phyloP scores from a whole-genome alignment of 495 filamentous ascomycete genomes.

The Acidomyces sp. region DNA sequence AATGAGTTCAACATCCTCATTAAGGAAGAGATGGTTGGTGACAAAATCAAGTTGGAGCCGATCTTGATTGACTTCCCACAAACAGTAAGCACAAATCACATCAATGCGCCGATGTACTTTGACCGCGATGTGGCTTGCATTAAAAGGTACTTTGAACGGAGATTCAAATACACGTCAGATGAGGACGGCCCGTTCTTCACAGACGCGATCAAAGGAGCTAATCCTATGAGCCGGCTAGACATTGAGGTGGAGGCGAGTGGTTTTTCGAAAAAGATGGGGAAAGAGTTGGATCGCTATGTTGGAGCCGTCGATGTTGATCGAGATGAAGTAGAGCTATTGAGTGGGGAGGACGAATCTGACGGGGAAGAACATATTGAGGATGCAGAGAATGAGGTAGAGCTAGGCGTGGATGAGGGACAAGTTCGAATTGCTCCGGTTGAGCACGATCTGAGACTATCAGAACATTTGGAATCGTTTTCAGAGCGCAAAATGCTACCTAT shows the following conservation, averaged over 20 bases:
- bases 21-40: slow-evolving; percentile 41
- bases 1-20: slow-evolving; percentile 99
- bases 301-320: slow-evolving; percentile 48
- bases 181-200: slow-evolving; percentile 71
- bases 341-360: slow-evolving; percentile 19
- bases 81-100: slow-evolving; percentile 91
- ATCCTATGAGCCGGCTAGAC: slow-evolving; percentile 58
- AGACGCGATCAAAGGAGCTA: slow-evolving; percentile 62
- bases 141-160: slow-evolving; percentile 77
- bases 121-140: slow-evolving; percentile 89
- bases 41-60: slow-evolving; percentile 39
- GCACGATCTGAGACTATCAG: slow-evolving; percentile 12
- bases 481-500: slow-evolving; percentile 6
- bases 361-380: slow-evolving; percentile 12
- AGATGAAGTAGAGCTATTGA: slow-evolving; percentile 36
- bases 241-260: slow-evolving; percentile 84
- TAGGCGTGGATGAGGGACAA: slow-evolving; percentile 11
- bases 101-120: slow-evolving; percentile 88
- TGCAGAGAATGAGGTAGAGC: slow-evolving; percentile 13
- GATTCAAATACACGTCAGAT: slow-evolving; percentile 76
- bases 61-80: slow-evolving; percentile 96
- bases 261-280: slow-evolving; percentile 90
- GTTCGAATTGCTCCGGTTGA: neutral
- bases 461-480: slow-evolving; percentile 4
- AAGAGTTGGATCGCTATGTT: slow-evolving; percentile 84